These are phyloP conservation scores for Pascua guehoae DNA, from an alignment of 1,284 basidiomycete genomes.

Conservation along the genomic window DNA sequence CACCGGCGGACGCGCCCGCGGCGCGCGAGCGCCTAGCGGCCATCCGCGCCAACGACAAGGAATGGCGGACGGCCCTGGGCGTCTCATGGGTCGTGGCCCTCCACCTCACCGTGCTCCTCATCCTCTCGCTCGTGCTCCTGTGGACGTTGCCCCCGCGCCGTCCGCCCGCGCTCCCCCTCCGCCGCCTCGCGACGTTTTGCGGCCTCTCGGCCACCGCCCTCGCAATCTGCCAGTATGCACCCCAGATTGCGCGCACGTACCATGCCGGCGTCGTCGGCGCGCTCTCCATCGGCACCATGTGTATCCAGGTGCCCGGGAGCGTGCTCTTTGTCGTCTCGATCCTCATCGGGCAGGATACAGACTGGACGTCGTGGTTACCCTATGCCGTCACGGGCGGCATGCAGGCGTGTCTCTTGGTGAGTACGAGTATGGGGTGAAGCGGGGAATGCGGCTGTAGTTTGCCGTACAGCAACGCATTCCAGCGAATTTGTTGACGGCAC, in stretches of 20 bases:
- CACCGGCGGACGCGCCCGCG: background rate
- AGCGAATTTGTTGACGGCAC: no score
- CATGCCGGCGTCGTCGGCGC: slow-evolving; percentile 78
- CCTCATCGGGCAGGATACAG: slow-evolving; percentile 69
- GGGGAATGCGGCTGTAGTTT: no score
- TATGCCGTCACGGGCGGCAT: slow-evolving; percentile 82
- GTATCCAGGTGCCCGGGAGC: slow-evolving; percentile 85
- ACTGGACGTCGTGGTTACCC: slow-evolving; percentile 84
- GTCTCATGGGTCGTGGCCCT: slow-evolving; percentile 68
- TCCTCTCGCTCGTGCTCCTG: slow-evolving; percentile 42
- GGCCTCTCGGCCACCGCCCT: slow-evolving; percentile 76
- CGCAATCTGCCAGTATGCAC: slow-evolving; percentile 79
- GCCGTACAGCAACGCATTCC: slow-evolving; percentile 1
- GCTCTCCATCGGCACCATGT: slow-evolving; percentile 89
- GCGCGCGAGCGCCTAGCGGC: background rate
- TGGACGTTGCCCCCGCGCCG: slow-evolving; percentile 47
- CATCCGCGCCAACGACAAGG: slow-evolving; percentile 50
- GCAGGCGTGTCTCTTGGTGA: slow-evolving; percentile 71
- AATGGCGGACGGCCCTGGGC: slow-evolving; percentile 71
- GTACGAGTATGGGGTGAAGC: no score
- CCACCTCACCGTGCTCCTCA: slow-evolving; percentile 57
- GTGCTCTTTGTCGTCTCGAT: slow-evolving; percentile 83
- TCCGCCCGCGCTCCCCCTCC: slow-evolving; percentile 53
- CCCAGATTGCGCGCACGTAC: slow-evolving; percentile 81
- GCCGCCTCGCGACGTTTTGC: slow-evolving; percentile 77